Conservation (phyloP, 2,329 filamentous ascomycete genomes). For the Beauveria bassiana region DNA sequence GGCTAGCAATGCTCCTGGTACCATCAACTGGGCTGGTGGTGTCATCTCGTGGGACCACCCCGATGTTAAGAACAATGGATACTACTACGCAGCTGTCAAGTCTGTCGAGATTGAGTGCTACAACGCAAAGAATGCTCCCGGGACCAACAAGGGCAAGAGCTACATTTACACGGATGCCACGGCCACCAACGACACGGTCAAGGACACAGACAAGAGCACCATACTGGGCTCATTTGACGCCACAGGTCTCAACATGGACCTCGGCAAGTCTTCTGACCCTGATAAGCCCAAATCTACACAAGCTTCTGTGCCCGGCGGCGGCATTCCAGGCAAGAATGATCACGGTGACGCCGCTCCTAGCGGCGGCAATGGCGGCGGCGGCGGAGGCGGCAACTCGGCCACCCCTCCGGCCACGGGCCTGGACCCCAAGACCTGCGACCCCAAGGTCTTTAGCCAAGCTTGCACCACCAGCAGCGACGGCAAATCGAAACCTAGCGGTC, state of each 20-base stretch:
- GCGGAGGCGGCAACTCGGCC: conserved; percentile 15
- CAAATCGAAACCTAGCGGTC: conserved; percentile 15
- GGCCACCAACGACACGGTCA: conserved; percentile 69
- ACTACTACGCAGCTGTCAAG: conserved; percentile 77
- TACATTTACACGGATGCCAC: conserved; percentile 65
- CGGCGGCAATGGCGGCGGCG: conserved; percentile 16
- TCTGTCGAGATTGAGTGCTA: conserved; percentile 83
- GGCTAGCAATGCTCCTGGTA: conserved; percentile 70
- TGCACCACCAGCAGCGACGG: conserved; percentile 22
- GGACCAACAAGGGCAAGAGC: conserved; percentile 58
- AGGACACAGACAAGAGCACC: conserved; percentile 66
- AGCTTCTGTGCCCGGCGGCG: conserved; percentile 24
- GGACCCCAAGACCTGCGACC: conserved; percentile 24
- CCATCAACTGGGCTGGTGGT: conserved; percentile 86
- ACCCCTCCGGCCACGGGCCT: conserved; percentile 10
- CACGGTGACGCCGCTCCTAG: conserved; percentile 15
- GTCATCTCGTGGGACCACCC: conserved; percentile 73
- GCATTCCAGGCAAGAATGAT: conserved; percentile 19
- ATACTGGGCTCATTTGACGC: conserved; percentile 71
- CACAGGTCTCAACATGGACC: conserved; percentile 68
- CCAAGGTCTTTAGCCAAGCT: conserved; percentile 33
- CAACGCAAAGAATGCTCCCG: conserved; percentile 52
- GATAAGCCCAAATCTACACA: conserved; percentile 14
- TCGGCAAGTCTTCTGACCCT: conserved; percentile 25
- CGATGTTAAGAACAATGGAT: conserved; percentile 68